Conservation (phyloP, 495 filamentous ascomycete species). For the Glonium stellatum region DNA sequence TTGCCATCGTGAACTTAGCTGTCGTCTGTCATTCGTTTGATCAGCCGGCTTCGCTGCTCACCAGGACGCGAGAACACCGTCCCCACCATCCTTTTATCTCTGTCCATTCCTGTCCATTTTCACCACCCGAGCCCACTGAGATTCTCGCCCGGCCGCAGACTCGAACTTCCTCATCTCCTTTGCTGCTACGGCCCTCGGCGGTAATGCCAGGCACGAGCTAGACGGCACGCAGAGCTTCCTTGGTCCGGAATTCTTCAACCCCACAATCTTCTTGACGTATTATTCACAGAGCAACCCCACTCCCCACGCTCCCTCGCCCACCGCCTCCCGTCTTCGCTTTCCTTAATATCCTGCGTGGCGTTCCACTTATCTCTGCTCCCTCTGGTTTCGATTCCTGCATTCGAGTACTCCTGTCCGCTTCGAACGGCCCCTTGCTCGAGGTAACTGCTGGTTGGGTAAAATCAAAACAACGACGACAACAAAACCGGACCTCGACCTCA, state of each 20-base stretch:
- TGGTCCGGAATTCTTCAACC: neutral
- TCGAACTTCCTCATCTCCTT: neutral
- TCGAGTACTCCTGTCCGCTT: neutral
- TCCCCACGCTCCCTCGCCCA: neutral
- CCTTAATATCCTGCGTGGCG: too few relatives aligned
- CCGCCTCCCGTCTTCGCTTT: neutral
- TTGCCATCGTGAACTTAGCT: neutral
- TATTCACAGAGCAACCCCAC: too few relatives aligned
- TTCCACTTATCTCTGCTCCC: neutral
- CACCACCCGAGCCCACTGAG: neutral
- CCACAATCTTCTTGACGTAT: neutral
- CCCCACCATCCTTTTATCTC: neutral
- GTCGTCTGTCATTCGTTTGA: constrained; percentile 1
- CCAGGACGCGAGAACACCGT: neutral
- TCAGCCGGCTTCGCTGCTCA: neutral
- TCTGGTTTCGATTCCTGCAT: neutral
- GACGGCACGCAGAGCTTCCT: neutral
- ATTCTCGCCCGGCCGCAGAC: neutral
- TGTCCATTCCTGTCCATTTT: neutral
- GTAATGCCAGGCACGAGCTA: neutral
- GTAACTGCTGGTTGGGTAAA: neutral
- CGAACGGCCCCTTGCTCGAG: neutral
- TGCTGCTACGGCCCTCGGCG: neutral
- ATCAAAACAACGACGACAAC: neutral
- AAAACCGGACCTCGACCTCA: neutral